These are phyloP conservation scores for Fusarium nelsonii DNA, from an alignment of 2,329 filamentous ascomycete species.

Conservation along the genomic window DNA sequence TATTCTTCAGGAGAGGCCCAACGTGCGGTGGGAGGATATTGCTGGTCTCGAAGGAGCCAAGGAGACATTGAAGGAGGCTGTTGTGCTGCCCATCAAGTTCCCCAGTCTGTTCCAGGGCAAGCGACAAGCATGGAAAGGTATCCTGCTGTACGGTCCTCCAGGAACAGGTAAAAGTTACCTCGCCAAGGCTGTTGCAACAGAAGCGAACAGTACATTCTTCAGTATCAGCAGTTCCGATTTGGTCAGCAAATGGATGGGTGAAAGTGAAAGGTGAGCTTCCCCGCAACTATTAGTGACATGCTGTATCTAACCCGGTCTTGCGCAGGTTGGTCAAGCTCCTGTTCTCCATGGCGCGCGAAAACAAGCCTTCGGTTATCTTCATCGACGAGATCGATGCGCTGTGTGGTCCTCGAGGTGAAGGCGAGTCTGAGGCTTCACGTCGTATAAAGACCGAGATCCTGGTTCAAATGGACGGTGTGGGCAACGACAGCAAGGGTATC, in stretches of 20 bases:
- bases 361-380: slow-evolving; percentile 98
- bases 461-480: slow-evolving; percentile 99
- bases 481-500: slow-evolving; percentile 93
- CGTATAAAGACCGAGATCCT: slow-evolving; percentile 99
- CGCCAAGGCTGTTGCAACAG: slow-evolving; percentile 96
- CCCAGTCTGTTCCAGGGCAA: slow-evolving; percentile 96
- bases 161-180: slow-evolving; percentile 98
- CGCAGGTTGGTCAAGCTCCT: slow-evolving; percentile 91
- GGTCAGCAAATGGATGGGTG: slow-evolving; percentile 99
- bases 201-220: slow-evolving; percentile 99
- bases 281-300: neutral
- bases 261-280: slow-evolving; percentile 84
- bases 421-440: slow-evolving; percentile 95
- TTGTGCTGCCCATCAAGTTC: slow-evolving; percentile 98
- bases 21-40: slow-evolving; percentile 98
- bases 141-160: slow-evolving; percentile 93
- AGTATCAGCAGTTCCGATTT: slow-evolving; percentile 97
- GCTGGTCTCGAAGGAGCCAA: slow-evolving; percentile 94
- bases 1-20: slow-evolving; percentile 94
- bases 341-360: slow-evolving; percentile 97
- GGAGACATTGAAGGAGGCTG: slow-evolving; percentile 96
- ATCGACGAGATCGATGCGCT: slow-evolving; percentile 98
- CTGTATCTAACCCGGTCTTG: slow-evolving; percentile 37
- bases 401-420: slow-evolving; percentile 91
- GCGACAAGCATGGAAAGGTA: slow-evolving; percentile 98